Percentiles rank a stretch among this genome's conserved stretches.
phyloP scores from a whole-genome alignment of 1,139 yeast genomes.

The Zygosaccharomyces pseudobailii region DNA sequence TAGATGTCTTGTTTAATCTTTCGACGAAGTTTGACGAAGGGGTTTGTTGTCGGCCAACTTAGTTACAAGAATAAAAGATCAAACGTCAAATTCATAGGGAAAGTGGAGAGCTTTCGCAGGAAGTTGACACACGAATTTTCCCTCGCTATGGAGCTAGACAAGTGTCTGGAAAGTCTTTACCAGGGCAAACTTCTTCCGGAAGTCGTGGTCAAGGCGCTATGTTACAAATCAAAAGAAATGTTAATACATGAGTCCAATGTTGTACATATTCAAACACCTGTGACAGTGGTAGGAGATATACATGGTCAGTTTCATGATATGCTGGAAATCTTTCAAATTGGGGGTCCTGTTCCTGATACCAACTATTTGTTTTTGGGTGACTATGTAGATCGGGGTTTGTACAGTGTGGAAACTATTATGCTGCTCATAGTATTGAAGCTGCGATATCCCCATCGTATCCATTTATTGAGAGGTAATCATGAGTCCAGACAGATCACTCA shows the following conservation, averaged over 20 bases:
- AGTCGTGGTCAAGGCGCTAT: constrained; percentile 58
- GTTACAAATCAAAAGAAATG: constrained; percentile 68
- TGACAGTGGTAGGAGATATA: constrained; percentile 96
- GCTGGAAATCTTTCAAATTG: constrained; percentile 80
- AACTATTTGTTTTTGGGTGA: constrained; percentile 91
- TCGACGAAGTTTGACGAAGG: background rate
- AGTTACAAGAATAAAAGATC: background rate
- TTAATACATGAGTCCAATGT: constrained; percentile 80
- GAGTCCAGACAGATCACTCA: constrained; percentile 96
- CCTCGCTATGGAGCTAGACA: constrained; percentile 47
- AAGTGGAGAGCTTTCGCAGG: background rate
- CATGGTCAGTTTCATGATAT: constrained; percentile 97
- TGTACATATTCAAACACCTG: constrained; percentile 76
- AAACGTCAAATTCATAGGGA: background rate
- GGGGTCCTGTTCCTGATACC: constrained; percentile 90
- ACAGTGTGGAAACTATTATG: constrained; percentile 88
- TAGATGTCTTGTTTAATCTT: no score
- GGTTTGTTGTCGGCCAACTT: constrained; percentile 4
- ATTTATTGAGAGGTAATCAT: constrained; percentile 86
- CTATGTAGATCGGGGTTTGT: constrained; percentile 67
- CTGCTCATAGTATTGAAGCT: constrained; percentile 77
- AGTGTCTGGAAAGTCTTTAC: constrained; percentile 61
- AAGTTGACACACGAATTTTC: background rate
- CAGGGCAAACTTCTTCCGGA: constrained; percentile 64
- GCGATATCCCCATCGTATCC: constrained; percentile 79